A percentile compares a stretch with the other conserved stretches of the same genome.
Evolutionary conservation across 257 asterid species (phyloP).

Genomic region (Eucommia ulmoides): DNA sequence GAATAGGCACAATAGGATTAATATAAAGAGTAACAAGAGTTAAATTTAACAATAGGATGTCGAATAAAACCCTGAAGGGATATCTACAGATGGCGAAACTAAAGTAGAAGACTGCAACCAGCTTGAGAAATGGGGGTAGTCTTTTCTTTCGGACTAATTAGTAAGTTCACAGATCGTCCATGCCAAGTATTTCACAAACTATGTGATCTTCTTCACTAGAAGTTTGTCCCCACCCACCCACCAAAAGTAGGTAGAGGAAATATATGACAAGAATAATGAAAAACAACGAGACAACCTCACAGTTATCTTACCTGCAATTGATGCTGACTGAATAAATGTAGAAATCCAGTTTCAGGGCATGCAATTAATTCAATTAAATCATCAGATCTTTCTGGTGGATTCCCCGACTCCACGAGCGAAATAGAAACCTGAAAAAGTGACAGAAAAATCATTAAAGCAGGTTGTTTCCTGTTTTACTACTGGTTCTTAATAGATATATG

Average conservation of each 20-base stretch:
- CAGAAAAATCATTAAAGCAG: background rate
- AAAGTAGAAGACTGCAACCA: background rate
- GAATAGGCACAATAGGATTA: too few species aligned
- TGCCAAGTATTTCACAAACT: too few species aligned
- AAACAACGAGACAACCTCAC: background rate
- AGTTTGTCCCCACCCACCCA: background rate
- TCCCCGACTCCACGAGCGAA: slow-evolving; percentile 56
- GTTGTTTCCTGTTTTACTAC: background rate
- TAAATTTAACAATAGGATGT: background rate
- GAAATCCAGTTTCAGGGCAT: slow-evolving; percentile 58
- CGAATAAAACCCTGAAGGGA: background rate
- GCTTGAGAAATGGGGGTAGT: background rate
- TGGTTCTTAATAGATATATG: background rate
- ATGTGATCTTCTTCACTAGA: background rate
- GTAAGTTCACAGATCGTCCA: too few species aligned
- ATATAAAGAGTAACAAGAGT: too few species aligned
- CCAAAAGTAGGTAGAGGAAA: background rate
- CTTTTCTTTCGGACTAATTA: too few species aligned
- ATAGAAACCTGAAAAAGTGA: slow-evolving; percentile 58
- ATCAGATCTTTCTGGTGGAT: slow-evolving; percentile 54
- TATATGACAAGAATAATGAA: background rate
- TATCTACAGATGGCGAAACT: background rate
- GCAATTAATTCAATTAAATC: slow-evolving; percentile 68
- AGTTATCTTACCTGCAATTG: slow-evolving; percentile 67
- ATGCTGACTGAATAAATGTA: slow-evolving; percentile 79